Base-by-base conservation (phyloP, 805 yeast species). In the Metschnikowia borealis region DNA sequence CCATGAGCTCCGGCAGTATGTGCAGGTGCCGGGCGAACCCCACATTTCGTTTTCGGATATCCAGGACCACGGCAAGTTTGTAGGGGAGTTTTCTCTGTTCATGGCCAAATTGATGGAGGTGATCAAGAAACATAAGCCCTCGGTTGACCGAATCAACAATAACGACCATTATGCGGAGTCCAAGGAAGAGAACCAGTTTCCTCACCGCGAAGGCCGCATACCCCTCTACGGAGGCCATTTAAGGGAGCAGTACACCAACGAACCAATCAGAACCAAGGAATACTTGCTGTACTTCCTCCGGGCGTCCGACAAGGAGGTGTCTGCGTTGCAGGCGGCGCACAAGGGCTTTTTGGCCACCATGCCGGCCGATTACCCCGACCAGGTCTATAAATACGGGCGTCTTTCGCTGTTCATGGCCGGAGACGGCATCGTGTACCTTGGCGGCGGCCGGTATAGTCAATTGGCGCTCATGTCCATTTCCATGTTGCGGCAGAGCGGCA, bases 361-460 rank as follows among this genome's bases (percentile, higher is more conserved):
- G 64, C 60, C 63, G 17, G n/a, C 38, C 6, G 52, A 53, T 1
- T 57, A 61, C 47, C 70, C 71, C 5, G 44, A 50, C 15, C 58
- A 58, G 5, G 52, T 69, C 13, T 38, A 55, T 35, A 48, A 58
- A n/a, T 48, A 18, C 36, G 62, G 62, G 38, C 55, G 54, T 47
- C 29, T 54, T 36, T 23, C 47, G 32, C 35, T 50, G 17, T 68
- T 64, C 47, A 64, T 69, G 68, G 54, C 60, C 49, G 75, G 76
- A 14, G 67, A 68, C 49, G 76, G 76, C 5, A 70, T 71, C 21
- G 73, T 71, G n/a, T 66, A 65, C 54, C 59, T 68, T 38, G 75
- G 73, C 8, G 75, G 75, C 17, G 73, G 61, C 35, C 59, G 54
- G 37, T 71, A 66, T 53, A 64, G 68, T 54, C 69, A 66, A 52